Evolutionary conservation across 2,329 filamentous ascomycete genomes (phyloP), one percentile per base, ranked within the genome.

Genomic region (Arthrobotrys entomopaga): DNA sequence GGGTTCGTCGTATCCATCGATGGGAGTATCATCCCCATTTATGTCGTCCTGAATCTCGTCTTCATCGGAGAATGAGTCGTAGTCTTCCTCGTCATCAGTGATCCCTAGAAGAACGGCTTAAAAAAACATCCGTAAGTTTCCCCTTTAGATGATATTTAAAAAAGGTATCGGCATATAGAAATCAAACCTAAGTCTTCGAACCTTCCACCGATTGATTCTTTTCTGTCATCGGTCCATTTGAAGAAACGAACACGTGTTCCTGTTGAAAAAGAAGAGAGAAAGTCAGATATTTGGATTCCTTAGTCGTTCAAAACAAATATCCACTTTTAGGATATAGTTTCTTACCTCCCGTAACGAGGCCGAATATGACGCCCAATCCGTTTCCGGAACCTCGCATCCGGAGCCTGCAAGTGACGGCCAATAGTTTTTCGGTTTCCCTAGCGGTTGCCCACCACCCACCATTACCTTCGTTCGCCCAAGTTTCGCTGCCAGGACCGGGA

Each of bases 191-290:
- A 59, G 22, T 74, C 70, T 40, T 74, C 70, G 11, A 74, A 53
- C 13, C 63, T 52, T 8, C 70, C 70, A 5, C 65, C 70, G 22
- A 67, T 57, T 4, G 38, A 43, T 22, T 67, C 63, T 20, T 67
- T 74, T 13, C 54, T 67, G 48, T 74, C 70, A 42, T 74, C 52
- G 1, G 70, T 74, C 70, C 70, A 74, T 64, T 74, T 63, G 19
- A 74, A 74, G 34, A 74, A 74, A 49, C 70, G 63, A 15, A 74
- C 63, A 16, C 70, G 70, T 22, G 70, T 74, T 64, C 70, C 70
- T 74, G 38, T 20, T 2, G 24, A 53, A 40, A 49, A 13, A 22
- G 15, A 5, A 4, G 24, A 53, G 40, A 49, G 19, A 22, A 20
- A 5, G 13, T 52, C 13, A 53, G 50, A 34, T 7, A 34, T 2